phyloP scores from a whole-genome alignment of 805 yeast genomes.

The Phaffomyces opuntiae region DNA sequence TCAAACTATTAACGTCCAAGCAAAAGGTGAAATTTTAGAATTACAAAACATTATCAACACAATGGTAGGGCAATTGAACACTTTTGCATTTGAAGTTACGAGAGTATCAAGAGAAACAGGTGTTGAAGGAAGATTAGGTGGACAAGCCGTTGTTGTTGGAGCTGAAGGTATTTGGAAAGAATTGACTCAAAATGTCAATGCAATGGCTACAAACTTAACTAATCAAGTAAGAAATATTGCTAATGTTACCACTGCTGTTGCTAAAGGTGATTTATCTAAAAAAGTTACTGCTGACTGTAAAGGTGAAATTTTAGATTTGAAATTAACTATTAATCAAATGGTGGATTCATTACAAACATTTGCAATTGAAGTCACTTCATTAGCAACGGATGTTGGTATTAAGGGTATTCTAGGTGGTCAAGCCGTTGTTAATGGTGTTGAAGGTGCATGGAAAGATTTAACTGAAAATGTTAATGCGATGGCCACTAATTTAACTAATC shows the following conservation, averaged over 20 bases:
- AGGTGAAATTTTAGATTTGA: conserved; percentile 81
- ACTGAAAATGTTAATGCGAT: conserved; percentile 87
- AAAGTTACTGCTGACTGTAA: conserved; percentile 87
- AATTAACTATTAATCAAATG: conserved; percentile 85
- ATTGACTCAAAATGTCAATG: conserved; percentile 81
- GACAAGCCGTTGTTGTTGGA: conserved; percentile 77
- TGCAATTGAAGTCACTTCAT: conserved; percentile 83
- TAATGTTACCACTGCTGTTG: conserved; percentile 80
- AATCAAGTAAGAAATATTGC: conserved; percentile 87
- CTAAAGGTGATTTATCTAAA: conserved; percentile 80
- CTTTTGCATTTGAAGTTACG: conserved; percentile 84
- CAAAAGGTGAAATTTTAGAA: conserved; percentile 82
- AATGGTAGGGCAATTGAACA: conserved; percentile 83
- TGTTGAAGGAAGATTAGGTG: conserved; percentile 81
- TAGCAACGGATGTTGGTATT: conserved; percentile 89
- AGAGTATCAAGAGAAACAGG: conserved; percentile 87
- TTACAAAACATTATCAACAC: conserved; percentile 80
- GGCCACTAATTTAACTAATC: conserved; percentile 88
- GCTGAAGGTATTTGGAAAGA: conserved; percentile 89
- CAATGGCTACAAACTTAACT: conserved; percentile 83
- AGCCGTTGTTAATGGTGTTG: conserved; percentile 86
- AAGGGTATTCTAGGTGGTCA: conserved; percentile 90
- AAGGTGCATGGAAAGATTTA: conserved; percentile 87
- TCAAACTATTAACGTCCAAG: conserved; percentile 78
- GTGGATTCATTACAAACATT: conserved; percentile 85